These are phyloP conservation scores for Polytolypa hystricis DNA, from an alignment of 2,329 filamentous ascomycete species.

Conservation along the genomic window DNA sequence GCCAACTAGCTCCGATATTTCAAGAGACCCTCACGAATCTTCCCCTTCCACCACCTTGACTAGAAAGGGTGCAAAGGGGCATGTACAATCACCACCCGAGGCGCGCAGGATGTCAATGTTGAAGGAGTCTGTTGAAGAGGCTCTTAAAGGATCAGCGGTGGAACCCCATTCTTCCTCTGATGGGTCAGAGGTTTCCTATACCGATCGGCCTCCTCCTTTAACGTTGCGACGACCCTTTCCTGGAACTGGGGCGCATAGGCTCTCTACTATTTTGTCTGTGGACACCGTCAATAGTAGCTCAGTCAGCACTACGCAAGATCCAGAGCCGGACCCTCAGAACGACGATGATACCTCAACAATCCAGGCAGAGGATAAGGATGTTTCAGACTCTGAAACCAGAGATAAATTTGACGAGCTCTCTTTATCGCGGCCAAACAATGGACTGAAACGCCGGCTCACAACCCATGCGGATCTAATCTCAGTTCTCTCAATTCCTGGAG, in stretches of 20 bases:
- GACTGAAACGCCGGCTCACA: conserved; percentile 64
- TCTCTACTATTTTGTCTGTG: conserved; percentile 49
- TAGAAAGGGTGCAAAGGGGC: conserved; percentile 15
- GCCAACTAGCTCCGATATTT: conserved; percentile 2
- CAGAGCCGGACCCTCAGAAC: neutral
- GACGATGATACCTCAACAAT: conserved; percentile 3
- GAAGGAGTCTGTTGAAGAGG: conserved; percentile 17
- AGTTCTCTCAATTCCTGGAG: conserved; percentile 57
- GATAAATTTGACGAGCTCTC: conserved; percentile 35
- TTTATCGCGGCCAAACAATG: conserved; percentile 37
- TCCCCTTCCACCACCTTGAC: conserved; percentile 17
- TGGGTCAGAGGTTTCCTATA: conserved; percentile 26
- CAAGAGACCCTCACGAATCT: conserved; percentile 9
- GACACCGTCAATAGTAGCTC: conserved; percentile 38
- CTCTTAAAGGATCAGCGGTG: conserved; percentile 15
- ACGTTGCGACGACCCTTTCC: conserved; percentile 38
- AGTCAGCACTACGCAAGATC: neutral
- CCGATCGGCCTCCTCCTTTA: conserved; percentile 30
- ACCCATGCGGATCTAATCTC: conserved; percentile 92
- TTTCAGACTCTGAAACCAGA: conserved; percentile 30
- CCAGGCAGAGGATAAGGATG: conserved; percentile 10
- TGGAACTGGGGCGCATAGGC: conserved; percentile 40
- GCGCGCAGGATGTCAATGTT: conserved; percentile 13
- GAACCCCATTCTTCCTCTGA: conserved; percentile 24
- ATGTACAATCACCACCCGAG: conserved; percentile 10